Base-by-base conservation (phyloP, 176 grass and related monocot species). In the Chloris gayana region DNA sequence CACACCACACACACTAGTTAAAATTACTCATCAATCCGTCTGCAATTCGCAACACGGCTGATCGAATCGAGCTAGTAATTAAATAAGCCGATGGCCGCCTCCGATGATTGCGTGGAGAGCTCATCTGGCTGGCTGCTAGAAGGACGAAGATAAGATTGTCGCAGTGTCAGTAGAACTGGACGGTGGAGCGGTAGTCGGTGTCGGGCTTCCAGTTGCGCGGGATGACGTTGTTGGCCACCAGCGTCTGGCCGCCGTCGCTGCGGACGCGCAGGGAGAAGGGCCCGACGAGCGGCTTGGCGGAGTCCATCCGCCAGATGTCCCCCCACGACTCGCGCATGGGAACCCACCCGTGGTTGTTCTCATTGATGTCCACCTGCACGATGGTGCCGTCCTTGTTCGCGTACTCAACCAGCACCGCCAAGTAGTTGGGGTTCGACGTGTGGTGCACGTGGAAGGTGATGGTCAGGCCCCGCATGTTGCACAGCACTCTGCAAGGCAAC, bases 221-320 rank as follows among this genome's bases (percentile, higher is more conserved):
- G 76, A 93, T 93, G 46, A 91, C 69, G 8, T 93, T 64, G 0
- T 76, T 73, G 57, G 91, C 94, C 9, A 91, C 84, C 27, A 97
- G 84, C 54, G 80, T 78, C 83, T 33, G 84, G 70, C 89, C 89
- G 81, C 87, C 89, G 38, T 88, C 83, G 50, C 75, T 85, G 62
- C 84, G 88, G 54, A 97, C 51, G 67, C 86, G 86, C 45, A 97
- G n/a, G 0, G 94, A 93, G 86, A 84, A 91, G 6, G 91, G 94
- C 0, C 70, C 86, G 58, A 59, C 7, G 30, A 93, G 86, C 3
- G 42, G 86, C 46, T 77, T 84, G 15, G 41, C 62, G 19, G 84
- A 44, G 82, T 97, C 88, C 31, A 82, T 65, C 56, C 84, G 42
- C 79, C 87, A 94, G 64, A 94, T 82, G 26, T 82, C 82, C 27